phyloP scores from a whole-genome alignment of 345 rosid species.

The Ailanthus altissimus region DNA sequence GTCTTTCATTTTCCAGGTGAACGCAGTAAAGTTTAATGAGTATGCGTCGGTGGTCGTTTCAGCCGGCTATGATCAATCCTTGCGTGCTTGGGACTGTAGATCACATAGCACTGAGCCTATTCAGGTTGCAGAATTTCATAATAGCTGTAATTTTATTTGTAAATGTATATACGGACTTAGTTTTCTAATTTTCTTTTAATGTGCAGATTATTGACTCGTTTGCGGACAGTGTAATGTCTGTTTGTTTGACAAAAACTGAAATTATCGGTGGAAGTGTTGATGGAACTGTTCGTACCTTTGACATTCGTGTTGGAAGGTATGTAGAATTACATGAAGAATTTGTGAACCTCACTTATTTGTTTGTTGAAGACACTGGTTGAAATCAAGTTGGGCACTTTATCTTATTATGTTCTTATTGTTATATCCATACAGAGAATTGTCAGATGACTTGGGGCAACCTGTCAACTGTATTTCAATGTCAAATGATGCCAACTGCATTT shows the following conservation, averaged over 20 bases:
- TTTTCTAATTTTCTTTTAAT: slow-evolving; percentile 8
- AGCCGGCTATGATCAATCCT: slow-evolving; percentile 87
- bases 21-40: slow-evolving; percentile 89
- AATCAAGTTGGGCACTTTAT: not conserved
- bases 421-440: slow-evolving; percentile 60
- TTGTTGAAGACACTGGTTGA: not conserved
- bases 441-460: slow-evolving; percentile 88
- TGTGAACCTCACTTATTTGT: not conserved
- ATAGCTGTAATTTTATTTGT: not conserved
- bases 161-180: not conserved
- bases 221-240: slow-evolving; percentile 93
- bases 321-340: slow-evolving; percentile 4
- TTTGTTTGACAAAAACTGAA: slow-evolving; percentile 86
- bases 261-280: slow-evolving; percentile 96
- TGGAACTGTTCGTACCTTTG: slow-evolving; percentile 97
- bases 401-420: not conserved
- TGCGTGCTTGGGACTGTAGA: slow-evolving; percentile 97
- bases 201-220: slow-evolving; percentile 78
- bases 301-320: slow-evolving; percentile 91
- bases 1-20: slow-evolving; percentile 51
- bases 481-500: slow-evolving; percentile 81
- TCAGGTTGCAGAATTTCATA: slow-evolving; percentile 50
- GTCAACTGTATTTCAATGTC: slow-evolving; percentile 95
- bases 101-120: slow-evolving; percentile 93
- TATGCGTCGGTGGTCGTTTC: slow-evolving; percentile 81